phyloP scores from a whole-genome alignment of 371 early-diverging fungal species.

The Mucor circinelloides region DNA sequence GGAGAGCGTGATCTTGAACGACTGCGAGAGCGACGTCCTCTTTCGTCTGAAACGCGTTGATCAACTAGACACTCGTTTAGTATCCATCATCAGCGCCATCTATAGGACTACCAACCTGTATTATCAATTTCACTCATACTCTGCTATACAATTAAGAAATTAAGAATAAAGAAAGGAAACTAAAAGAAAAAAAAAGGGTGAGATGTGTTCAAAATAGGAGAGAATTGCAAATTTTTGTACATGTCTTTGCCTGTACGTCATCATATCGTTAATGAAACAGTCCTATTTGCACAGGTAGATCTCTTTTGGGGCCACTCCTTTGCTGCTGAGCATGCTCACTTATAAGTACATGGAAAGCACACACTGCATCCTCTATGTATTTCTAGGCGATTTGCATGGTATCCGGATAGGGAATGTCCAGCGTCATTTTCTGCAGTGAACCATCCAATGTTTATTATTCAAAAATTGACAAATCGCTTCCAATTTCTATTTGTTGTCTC shows the following conservation, averaged over 20 bases:
- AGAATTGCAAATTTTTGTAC: slow-evolving; percentile 1
- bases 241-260: not conserved
- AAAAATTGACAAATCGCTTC: slow-evolving; percentile 51
- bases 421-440: no score
- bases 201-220: not conserved
- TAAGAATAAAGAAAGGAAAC: slow-evolving; percentile 5
- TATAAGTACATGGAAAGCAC: no score
- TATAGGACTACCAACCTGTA: slow-evolving; percentile 11
- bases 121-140: slow-evolving; percentile 31
- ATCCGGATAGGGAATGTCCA: no score
- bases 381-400: no score
- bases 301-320: not conserved
- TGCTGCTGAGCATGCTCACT: not conserved
- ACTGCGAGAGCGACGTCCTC: slow-evolving; percentile 48
- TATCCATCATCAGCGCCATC: not conserved
- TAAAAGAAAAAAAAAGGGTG: not conserved
- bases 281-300: not conserved
- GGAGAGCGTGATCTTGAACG: slow-evolving; percentile 55
- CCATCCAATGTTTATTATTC: not conserved
- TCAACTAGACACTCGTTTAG: slow-evolving; percentile 18
- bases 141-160: not conserved
- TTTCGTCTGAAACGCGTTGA: slow-evolving; percentile 45
- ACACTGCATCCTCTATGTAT: no score
- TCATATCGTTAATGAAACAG: not conserved
- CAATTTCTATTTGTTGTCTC: slow-evolving; percentile 65